Conservation (phyloP, 495 filamentous ascomycete genomes). For the Amorphotheca resinae region DNA sequence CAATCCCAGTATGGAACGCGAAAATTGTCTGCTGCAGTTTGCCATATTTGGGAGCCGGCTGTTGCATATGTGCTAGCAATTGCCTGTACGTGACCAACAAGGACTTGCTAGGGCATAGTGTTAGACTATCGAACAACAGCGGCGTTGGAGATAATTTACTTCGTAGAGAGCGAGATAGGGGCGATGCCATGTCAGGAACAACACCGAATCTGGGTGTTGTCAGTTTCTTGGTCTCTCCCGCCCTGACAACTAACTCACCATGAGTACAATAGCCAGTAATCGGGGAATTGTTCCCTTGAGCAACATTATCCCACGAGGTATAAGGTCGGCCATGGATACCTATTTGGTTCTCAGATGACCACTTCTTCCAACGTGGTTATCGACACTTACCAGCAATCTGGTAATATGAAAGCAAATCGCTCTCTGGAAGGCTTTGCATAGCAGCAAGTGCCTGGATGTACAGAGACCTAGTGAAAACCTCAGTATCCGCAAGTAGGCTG, state of each 20-base stretch:
- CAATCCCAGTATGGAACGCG: conserved; percentile 48
- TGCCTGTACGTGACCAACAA: conserved; percentile 24
- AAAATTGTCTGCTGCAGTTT: conserved; percentile 33
- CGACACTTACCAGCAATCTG: conserved; percentile 31
- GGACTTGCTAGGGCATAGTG: conserved; percentile 18
- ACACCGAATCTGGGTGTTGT: conserved; percentile 14
- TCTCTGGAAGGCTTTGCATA: conserved; percentile 29
- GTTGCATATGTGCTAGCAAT: conserved; percentile 41
- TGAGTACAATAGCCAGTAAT: conserved; percentile 37
- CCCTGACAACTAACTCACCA: conserved; percentile 7
- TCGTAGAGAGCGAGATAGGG: conserved; percentile 36
- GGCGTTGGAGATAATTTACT: conserved; percentile 13
- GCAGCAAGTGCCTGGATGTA: conserved; percentile 32
- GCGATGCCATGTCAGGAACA: conserved; percentile 37
- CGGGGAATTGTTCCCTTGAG: conserved; percentile 16
- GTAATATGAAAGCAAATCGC: conserved; percentile 34
- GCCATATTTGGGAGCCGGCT: conserved; percentile 16
- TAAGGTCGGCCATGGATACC: conserved; percentile 41
- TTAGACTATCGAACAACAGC: background rate
- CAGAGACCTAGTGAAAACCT: conserved; percentile 13
- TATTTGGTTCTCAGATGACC: conserved; percentile 14
- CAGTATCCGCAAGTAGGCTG: background rate
- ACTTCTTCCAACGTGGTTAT: conserved; percentile 1
- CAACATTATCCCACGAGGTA: conserved; percentile 32
- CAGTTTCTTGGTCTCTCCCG: conserved; percentile 8